A percentile compares a stretch with the other conserved stretches of the same genome.
These are phyloP conservation scores for Coemansia sp. DNA, from an alignment of 192 early-diverging fungal species.

Conservation along the genomic window DNA sequence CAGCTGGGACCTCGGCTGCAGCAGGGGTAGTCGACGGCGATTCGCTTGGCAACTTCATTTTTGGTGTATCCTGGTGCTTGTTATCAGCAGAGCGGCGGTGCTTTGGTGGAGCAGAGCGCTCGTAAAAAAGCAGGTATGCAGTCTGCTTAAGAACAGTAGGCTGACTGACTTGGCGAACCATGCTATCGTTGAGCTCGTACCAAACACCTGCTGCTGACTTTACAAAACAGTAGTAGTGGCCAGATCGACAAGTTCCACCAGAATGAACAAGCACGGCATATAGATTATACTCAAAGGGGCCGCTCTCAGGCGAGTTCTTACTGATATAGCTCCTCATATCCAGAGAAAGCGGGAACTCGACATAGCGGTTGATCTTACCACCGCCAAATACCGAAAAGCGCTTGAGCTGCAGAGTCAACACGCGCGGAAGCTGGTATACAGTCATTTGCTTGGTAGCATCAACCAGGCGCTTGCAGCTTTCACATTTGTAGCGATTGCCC, in stretches of 20 bases:
- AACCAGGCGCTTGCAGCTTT: slow-evolving; percentile 72
- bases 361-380: slow-evolving; percentile 65
- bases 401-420: slow-evolving; percentile 80
- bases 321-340: slow-evolving; percentile 58
- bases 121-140: slow-evolving; percentile 89
- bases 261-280: slow-evolving; percentile 81
- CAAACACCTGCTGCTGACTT: slow-evolving; percentile 73
- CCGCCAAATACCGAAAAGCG: slow-evolving; percentile 67
- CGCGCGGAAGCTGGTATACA: slow-evolving; percentile 66
- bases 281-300: slow-evolving; percentile 64
- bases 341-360: slow-evolving; percentile 63
- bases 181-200: slow-evolving; percentile 78
- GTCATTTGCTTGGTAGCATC: slow-evolving; percentile 81
- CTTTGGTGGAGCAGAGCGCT: slow-evolving; percentile 18
- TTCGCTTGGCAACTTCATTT: neutral
- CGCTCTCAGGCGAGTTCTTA: slow-evolving; percentile 36
- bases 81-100: neutral
- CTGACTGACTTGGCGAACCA: slow-evolving; percentile 66
- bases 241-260: slow-evolving; percentile 69
- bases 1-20: neutral
- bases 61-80: slow-evolving; percentile 2
- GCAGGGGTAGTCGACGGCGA: too few relatives aligned
- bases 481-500: slow-evolving; percentile 76
- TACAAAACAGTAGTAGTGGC: slow-evolving; percentile 86
- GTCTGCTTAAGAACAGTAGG: slow-evolving; percentile 66